Conservation (phyloP, 345 rosid species). For the Linum lewisii region DNA sequence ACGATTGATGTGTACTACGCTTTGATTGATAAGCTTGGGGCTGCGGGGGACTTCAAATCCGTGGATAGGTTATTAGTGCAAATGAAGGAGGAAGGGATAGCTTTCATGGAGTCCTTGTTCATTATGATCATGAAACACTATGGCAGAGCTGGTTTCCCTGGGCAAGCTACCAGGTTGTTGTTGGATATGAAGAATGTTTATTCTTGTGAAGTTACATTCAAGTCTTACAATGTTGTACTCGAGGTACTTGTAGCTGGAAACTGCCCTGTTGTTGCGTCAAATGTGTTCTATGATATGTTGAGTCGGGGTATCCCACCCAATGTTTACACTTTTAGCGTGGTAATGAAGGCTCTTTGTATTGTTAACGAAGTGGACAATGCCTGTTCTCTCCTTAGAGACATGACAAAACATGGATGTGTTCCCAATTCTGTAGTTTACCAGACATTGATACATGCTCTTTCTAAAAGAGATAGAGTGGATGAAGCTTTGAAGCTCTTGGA, state of each 20-base stretch:
- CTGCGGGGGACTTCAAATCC: conserved; percentile 44
- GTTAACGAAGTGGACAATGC: conserved; percentile 68
- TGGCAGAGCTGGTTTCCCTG: conserved; percentile 58
- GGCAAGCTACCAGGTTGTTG: conserved; percentile 66
- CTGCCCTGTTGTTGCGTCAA: conserved; percentile 55
- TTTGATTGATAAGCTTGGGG: conserved; percentile 66
- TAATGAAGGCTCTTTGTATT: conserved; percentile 65
- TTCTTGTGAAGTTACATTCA: conserved; percentile 53
- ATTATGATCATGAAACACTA: conserved; percentile 64
- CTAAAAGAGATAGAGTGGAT: conserved; percentile 47
- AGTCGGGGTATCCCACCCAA: conserved; percentile 52
- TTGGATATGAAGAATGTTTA: conserved; percentile 59
- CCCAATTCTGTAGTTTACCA: conserved; percentile 70
- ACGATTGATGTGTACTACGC: conserved; percentile 48
- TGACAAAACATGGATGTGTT: conserved; percentile 77
- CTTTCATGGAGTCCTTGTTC: conserved; percentile 59
- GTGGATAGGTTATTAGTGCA: conserved; percentile 53
- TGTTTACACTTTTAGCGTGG: conserved; percentile 61
- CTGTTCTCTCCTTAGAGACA: conserved; percentile 59
- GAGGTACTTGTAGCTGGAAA: conserved; percentile 43
- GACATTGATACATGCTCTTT: conserved; percentile 67
- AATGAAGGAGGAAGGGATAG: conserved; percentile 70
- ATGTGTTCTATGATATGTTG: conserved; percentile 82
- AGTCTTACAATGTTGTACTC: conserved; percentile 63
- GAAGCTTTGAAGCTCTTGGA: conserved; percentile 65